Evolutionary conservation across 2,329 filamentous ascomycete species (phyloP).

Genomic region (Penicillium sp.): DNA sequence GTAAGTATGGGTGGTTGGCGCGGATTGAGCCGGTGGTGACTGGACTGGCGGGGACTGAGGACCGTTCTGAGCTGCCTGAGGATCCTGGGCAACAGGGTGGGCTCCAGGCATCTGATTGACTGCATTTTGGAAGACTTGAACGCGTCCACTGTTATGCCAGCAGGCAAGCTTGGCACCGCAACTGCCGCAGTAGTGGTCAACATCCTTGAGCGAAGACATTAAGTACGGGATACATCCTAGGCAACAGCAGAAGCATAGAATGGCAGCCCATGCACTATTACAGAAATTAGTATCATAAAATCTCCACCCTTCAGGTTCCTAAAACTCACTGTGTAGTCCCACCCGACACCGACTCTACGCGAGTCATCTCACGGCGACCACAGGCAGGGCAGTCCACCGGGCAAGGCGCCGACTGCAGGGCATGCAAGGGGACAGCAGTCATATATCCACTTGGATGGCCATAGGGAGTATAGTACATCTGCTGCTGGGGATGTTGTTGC

Average conservation of each 20-base stretch:
- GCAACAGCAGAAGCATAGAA: constrained; percentile 49
- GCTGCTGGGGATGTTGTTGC: constrained; percentile 8
- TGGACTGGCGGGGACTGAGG: not conserved
- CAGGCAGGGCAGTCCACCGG: constrained; percentile 55
- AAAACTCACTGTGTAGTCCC: constrained; percentile 36
- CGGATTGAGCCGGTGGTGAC: not conserved
- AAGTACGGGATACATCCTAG: constrained; percentile 56
- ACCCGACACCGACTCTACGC: constrained; percentile 27
- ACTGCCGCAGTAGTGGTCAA: constrained; percentile 53
- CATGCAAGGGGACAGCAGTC: constrained; percentile 30
- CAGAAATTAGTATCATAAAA: not conserved
- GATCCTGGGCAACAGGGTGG: not conserved
- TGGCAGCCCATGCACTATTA: constrained; percentile 50
- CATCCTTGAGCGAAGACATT: constrained; percentile 53
- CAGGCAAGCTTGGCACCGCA: constrained; percentile 52
- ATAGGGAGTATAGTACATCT: constrained; percentile 22
- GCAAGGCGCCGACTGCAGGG: constrained; percentile 39
- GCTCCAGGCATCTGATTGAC: not conserved
- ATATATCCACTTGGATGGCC: constrained; percentile 31
- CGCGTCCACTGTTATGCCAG: constrained; percentile 54
- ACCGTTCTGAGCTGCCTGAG: not conserved
- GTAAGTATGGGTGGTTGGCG: not conserved
- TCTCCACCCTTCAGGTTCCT: no score
- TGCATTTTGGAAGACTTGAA: constrained; percentile 45
- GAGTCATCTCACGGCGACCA: constrained; percentile 42